Percentiles rank a stretch among this genome's conserved stretches.
Conservation (phyloP, 2,329 filamentous ascomycete genomes). For the Sporothrix mexicana region DNA sequence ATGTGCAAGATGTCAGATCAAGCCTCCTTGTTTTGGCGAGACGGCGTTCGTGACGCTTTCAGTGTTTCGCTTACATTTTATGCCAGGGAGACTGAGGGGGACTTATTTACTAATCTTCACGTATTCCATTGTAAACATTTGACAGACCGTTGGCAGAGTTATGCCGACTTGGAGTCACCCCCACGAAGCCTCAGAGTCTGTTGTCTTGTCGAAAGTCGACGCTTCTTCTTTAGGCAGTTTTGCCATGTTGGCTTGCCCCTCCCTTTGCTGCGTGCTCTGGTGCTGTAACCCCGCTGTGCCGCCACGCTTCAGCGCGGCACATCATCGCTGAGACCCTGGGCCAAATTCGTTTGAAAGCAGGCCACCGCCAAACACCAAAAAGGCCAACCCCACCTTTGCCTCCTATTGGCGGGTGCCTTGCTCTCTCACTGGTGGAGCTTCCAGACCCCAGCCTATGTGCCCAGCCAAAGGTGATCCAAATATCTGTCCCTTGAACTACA, state of each 20-base stretch:
- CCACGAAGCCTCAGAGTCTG: neutral
- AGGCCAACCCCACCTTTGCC: slow-evolving; percentile 15
- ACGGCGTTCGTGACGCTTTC: neutral
- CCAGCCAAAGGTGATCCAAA: slow-evolving; percentile 29
- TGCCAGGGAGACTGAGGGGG: too few relatives aligned
- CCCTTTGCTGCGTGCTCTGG: neutral
- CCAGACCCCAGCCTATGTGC: neutral
- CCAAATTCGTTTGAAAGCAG: neutral
- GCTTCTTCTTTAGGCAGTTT: slow-evolving; percentile 27
- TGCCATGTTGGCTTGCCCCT: neutral
- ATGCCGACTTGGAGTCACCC: neutral
- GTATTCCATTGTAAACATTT: neutral
- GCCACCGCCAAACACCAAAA: neutral
- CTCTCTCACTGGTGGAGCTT: slow-evolving; percentile 28
- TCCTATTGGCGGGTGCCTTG: slow-evolving; percentile 24
- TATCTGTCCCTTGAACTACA: slow-evolving; percentile 33
- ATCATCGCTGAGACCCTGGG: slow-evolving; percentile 7
- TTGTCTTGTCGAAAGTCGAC: neutral
- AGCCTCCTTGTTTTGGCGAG: neutral
- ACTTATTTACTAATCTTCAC: too few relatives aligned
- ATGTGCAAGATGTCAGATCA: neutral
- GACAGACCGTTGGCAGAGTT: neutral
- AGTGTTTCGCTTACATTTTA: neutral
- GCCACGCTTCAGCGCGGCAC: neutral
- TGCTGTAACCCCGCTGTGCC: slow-evolving; percentile 26